A percentile compares a stretch with the other conserved stretches of the same genome.
Evolutionary conservation across 257 asterid genomes (phyloP).

Genomic region (Scutellaria minor): DNA sequence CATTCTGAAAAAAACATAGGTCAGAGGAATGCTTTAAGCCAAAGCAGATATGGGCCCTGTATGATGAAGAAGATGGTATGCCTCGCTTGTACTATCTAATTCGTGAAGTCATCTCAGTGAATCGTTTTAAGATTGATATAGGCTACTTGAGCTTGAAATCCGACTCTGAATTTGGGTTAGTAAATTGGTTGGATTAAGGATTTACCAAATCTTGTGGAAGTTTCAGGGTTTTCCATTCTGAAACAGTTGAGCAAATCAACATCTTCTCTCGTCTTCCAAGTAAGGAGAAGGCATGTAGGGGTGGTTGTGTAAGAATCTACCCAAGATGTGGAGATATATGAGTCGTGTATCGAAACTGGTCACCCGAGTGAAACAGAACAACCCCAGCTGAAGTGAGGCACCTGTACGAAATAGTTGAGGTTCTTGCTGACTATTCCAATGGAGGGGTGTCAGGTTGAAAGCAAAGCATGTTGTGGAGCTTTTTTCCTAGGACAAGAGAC

Average conservation of each 20-base stretch:
- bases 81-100: conserved; percentile 95
- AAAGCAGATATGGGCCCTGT: conserved; percentile 95
- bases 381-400: conserved; percentile 87
- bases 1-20: conserved; percentile 27
- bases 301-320: conserved; percentile 89
- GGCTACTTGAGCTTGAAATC: conserved; percentile 90
- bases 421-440: conserved; percentile 74
- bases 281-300: conserved; percentile 90
- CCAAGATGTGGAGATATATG: conserved; percentile 91
- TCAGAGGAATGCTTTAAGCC: conserved; percentile 91
- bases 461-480: neutral
- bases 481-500: conserved; percentile 14
- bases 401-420: conserved; percentile 95
- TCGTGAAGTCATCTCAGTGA: conserved; percentile 79
- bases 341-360: conserved; percentile 95
- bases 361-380: conserved; percentile 76
- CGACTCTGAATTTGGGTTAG: conserved; percentile 85
- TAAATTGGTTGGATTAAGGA: conserved; percentile 88
- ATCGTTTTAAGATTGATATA: conserved; percentile 81
- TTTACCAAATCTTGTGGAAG: conserved; percentile 96
- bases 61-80: conserved; percentile 99
- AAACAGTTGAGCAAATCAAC: conserved; percentile 85
- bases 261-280: conserved; percentile 88
- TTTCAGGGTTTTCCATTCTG: conserved; percentile 81
- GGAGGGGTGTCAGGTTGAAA: too few relatives aligned